Conservation (phyloP, 2,329 filamentous ascomycete genomes). For the Penicillium sp. region DNA sequence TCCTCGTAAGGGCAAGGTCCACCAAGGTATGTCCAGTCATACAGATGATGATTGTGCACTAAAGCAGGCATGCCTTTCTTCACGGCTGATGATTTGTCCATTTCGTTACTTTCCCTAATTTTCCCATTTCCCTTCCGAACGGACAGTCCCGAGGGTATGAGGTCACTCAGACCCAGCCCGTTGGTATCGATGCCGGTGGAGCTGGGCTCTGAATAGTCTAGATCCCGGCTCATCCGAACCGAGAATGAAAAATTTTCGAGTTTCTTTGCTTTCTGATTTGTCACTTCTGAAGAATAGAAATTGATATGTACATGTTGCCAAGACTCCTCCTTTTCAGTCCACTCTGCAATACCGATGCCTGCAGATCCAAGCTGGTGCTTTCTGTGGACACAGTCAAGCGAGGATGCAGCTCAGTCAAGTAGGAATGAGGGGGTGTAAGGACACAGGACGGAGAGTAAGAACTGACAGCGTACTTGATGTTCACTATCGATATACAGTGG, state of each 20-base stretch:
- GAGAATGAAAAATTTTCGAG: neutral
- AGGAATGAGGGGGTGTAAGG: slow-evolving; percentile 1
- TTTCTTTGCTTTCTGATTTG: neutral
- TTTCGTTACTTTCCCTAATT: neutral
- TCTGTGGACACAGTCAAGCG: slow-evolving; percentile 2
- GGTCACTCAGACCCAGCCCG: slow-evolving; percentile 12
- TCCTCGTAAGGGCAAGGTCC: neutral
- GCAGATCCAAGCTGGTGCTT: slow-evolving; percentile 6
- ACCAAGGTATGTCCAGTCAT: neutral
- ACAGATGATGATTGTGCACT: neutral
- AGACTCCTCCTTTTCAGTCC: neutral
- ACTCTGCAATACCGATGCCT: slow-evolving; percentile 9
- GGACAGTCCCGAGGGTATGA: slow-evolving; percentile 9
- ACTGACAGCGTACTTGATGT: neutral
- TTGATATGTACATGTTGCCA: slow-evolving; percentile 2
- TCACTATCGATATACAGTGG: neutral
- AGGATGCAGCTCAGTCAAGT: neutral
- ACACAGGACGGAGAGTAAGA: neutral
- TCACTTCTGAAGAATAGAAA: neutral
- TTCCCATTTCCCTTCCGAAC: neutral
- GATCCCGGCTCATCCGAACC: slow-evolving; percentile 27
- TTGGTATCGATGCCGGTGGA: slow-evolving; percentile 9
- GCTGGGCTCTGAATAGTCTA: slow-evolving; percentile 1
- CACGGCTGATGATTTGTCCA: neutral
- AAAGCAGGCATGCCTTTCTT: neutral